Evolutionary conservation across 768 basidiomycete species (phyloP), one percentile per base, ranked within the genome.

Genomic region (Termitomyces sp.): DNA sequence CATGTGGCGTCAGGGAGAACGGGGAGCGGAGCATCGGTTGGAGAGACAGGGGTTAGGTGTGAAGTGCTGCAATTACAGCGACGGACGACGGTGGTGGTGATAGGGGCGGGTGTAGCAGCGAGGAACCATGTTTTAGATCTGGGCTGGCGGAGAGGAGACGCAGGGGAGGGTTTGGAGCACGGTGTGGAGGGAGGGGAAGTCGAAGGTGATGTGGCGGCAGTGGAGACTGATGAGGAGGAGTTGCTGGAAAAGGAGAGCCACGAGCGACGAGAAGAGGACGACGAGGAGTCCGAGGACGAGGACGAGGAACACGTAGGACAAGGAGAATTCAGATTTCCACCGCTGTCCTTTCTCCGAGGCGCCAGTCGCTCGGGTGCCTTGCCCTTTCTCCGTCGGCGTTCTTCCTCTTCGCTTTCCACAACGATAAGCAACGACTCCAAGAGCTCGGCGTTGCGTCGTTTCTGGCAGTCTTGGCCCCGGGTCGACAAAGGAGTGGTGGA

Each of bases 361-460:
- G 24, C 33, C 10, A 59, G 60, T 39, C 59, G 56, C 18, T 60
- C 62, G 1, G 49, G 62, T 50, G 60, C 77, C 70, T 70, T 81
- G 68, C 62, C 66, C 63, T 66, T 69, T 24, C 61, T 61, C 39
- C 42, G 65, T 12, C 68, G 60, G 52, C 74, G 69, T 55, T 77
- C 76, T 5, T 69, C 73, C 8, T 75, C 70, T 45, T 73, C 74
- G 69, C 72, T 75, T 55, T 78, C 72, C 24, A 77, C 74, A 48
- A 73, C 72, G 42, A 72, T 68, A 22, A 84, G 72, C 18, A 84
- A 69, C 5, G 65, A 70, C 37, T 78, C 73, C 52, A 84, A 65
- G 7, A 84, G 69, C 51, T 77, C 77, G 57, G 56, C 58, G 31
- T 70, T 62, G 7, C 57, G 64, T 8, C 57, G 60, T 51, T 60